These are phyloP conservation scores for Mallotus japonicus DNA, from an alignment of 441 rosid species.

Conservation along the genomic window DNA sequence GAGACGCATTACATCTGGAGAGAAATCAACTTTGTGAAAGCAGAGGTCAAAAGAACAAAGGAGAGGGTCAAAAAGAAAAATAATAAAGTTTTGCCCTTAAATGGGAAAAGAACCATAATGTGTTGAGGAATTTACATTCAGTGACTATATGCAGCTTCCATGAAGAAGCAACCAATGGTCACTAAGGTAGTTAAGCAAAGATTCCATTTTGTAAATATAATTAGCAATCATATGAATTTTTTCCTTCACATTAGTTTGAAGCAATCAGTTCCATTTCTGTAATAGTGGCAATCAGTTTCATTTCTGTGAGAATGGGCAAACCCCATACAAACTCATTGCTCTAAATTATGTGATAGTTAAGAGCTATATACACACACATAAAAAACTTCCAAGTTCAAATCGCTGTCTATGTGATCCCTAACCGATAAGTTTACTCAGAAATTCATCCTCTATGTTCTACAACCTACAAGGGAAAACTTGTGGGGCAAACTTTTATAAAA, in stretches of 20 bases:
- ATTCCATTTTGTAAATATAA: not conserved
- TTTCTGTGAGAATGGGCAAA: constrained; percentile 19
- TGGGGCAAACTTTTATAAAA: not conserved
- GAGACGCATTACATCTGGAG: constrained; percentile 5
- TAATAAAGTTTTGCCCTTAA: not conserved
- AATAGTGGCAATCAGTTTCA: constrained; percentile 7
- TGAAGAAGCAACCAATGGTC: not conserved
- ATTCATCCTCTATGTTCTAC: constrained; percentile 23
- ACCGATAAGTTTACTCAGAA: constrained; percentile 14
- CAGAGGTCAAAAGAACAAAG: constrained; percentile 23
- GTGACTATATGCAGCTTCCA: constrained; percentile 8
- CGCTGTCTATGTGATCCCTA: constrained; percentile 8
- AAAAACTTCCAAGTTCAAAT: not conserved
- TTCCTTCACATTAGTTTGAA: not conserved
- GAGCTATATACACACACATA: constrained; percentile 11
- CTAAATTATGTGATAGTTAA: not conserved
- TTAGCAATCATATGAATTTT: not conserved
- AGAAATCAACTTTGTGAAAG: constrained; percentile 20
- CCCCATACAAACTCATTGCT: constrained; percentile 17
- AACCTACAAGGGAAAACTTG: not conserved
- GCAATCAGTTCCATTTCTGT: constrained; percentile 7
- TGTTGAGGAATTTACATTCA: not conserved
- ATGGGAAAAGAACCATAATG: constrained; percentile 1
- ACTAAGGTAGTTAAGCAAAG: not conserved
- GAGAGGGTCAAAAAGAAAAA: not conserved